Conservation (phyloP, 208 protist species). For the Leishmania aethiopica region DNA sequence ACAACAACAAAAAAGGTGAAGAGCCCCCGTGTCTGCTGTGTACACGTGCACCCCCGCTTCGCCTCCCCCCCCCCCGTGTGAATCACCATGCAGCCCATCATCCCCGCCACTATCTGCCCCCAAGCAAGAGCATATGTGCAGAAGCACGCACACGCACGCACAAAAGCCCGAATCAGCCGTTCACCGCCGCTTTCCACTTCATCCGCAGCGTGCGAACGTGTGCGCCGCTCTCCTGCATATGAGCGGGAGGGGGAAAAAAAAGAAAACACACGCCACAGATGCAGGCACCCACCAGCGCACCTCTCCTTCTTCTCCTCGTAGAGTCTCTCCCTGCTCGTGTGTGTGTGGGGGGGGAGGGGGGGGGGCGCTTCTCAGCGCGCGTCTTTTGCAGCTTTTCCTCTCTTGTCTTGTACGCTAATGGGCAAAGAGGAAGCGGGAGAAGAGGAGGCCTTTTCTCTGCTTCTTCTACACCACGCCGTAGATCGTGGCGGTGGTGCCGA, state of each 20-base stretch:
- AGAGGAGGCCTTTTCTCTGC: not conserved
- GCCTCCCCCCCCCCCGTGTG: not conserved
- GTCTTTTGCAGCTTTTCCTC: not conserved
- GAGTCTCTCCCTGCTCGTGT: not conserved
- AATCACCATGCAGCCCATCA: not conserved
- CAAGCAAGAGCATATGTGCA: not conserved
- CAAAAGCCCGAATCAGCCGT: not conserved
- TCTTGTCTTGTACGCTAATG: not conserved
- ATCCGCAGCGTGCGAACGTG: not conserved
- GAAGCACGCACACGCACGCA: not conserved
- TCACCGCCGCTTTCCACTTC: not conserved
- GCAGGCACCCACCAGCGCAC: not conserved
- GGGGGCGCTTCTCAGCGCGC: not conserved
- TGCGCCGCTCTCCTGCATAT: conserved; percentile 2
- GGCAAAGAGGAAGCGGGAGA: not conserved
- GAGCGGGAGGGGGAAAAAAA: too few species aligned
- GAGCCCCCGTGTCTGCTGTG: not conserved
- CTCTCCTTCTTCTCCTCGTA: not conserved
- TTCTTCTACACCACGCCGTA: conserved; percentile 35
- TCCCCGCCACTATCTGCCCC: not conserved
- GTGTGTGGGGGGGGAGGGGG: not conserved
- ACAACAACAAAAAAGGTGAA: conserved; percentile 1
- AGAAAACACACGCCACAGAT: not conserved
- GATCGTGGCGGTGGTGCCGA: conserved; percentile 67
- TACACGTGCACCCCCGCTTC: not conserved